phyloP scores from a whole-genome alignment of 108 stramenopile genomes.

The Mediolabrus comicus region DNA sequence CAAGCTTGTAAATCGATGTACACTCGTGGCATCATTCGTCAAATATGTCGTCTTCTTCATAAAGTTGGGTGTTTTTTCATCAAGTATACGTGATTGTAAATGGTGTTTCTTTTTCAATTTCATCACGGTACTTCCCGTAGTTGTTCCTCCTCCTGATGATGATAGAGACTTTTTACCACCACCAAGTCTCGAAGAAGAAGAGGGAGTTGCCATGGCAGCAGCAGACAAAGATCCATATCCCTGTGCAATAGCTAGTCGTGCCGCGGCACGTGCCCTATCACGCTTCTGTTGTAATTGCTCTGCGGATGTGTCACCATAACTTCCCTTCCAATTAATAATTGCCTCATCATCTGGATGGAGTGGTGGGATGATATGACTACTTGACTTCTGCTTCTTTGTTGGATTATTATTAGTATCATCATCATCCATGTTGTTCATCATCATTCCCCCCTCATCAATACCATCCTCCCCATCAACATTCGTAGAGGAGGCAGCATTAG shows the following conservation, averaged over 20 bases:
- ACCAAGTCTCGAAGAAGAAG: not conserved
- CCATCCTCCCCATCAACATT: not conserved
- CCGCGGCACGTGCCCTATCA: constrained; percentile 68
- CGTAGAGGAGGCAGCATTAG: too few relatives aligned
- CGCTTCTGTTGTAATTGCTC: constrained; percentile 59
- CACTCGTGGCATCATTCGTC: constrained; percentile 77
- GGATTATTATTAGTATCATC: not conserved
- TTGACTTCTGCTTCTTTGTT: not conserved
- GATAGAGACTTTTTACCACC: not conserved
- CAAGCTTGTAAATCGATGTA: constrained; percentile 85
- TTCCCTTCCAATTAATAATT: constrained; percentile 78
- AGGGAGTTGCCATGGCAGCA: not conserved
- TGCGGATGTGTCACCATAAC: constrained; percentile 72
- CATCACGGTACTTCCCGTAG: not conserved
- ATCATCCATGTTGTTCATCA: too few relatives aligned
- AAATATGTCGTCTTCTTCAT: constrained; percentile 92
- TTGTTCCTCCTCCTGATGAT: not conserved
- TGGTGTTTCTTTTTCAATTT: constrained; percentile 54
- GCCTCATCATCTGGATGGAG: constrained; percentile 74
- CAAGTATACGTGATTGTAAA: constrained; percentile 74
- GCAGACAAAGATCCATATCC: constrained; percentile 34
- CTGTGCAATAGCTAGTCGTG: constrained; percentile 61
- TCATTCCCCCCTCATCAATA: not conserved
- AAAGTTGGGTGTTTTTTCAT: constrained; percentile 68
- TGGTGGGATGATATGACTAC: constrained; percentile 4